Evolutionary conservation across 2,329 filamentous ascomycete species (phyloP), one percentile per base, ranked within the genome.

Genomic region (Penicillium sclerotigenum): DNA sequence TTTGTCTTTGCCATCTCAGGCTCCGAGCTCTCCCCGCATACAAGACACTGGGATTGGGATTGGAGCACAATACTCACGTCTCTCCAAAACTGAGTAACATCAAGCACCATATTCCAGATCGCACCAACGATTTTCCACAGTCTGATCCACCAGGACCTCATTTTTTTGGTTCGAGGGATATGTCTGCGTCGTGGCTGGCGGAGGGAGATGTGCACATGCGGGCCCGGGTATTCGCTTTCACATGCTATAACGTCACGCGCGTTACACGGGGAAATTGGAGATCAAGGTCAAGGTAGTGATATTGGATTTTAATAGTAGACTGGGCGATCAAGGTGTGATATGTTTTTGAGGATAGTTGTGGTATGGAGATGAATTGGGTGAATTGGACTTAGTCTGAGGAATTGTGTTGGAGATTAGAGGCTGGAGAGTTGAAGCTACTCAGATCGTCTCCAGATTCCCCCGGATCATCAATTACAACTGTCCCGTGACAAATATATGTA

Each of bases 61-160:
- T 33, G 20, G 20, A 28, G 20, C n/a, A 38, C 13, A 53, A 52
- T 28, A 61, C 56, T 57, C 47, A 87, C 86, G 70, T 79, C 77
- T 70, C 80, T 79, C 85, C 85, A 88, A 69, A 86, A 88, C 41
- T 77, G 73, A 57, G 80, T 72, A 47, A 88, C 84, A 59, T 88
- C 85, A 33, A 84, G 69, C 34, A 87, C 68, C 74, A 88, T 79
- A 59, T 78, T 79, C 75, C 81, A 82, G 56, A 87, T 69, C 13
- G 72, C 70, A 34, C 65, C 57, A 18, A 73, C 41, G 5, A 74
- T 47, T 9, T 58, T 58, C 59, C 65, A 69, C 49, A 73, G 45
- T 16, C 60, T 55, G 50, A 61, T 53, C 59, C 59, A 55, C 58
- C 64, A 63, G 45, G 66, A 62, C 40, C 51, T 54, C 64, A 70